phyloP scores from a whole-genome alignment of 257 asterid genomes.

The Orobanche coerulescens region DNA sequence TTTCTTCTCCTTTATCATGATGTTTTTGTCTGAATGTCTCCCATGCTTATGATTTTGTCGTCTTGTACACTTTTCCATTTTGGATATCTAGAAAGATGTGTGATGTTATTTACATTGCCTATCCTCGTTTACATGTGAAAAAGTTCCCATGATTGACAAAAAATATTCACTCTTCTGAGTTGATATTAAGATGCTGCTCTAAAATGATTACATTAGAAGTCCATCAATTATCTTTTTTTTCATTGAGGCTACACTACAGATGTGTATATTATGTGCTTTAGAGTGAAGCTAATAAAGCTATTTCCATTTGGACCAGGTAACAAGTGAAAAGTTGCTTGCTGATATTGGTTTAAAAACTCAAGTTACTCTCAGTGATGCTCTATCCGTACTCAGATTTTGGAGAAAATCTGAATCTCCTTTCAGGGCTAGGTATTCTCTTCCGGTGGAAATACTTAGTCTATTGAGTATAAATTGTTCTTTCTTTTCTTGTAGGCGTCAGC shows the following conservation, averaged over 20 bases:
- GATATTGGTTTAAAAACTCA: slow-evolving; percentile 56
- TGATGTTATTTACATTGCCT: neutral
- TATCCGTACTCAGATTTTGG: slow-evolving; percentile 55
- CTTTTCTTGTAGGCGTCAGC: neutral
- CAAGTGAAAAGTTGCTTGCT: slow-evolving; percentile 52
- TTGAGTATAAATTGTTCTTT: neutral
- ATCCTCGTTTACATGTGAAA: slow-evolving; percentile 3
- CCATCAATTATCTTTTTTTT: neutral
- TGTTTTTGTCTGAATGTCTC: neutral
- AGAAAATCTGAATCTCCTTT: slow-evolving; percentile 40
- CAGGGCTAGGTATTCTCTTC: slow-evolving; percentile 51
- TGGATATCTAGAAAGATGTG: too few species aligned
- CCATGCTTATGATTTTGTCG: neutral
- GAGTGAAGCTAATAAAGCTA: slow-evolving; percentile 20
- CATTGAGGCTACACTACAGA: slow-evolving; percentile 7
- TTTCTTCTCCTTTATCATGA: neutral
- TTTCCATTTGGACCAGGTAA: slow-evolving; percentile 47
- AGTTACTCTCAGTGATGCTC: slow-evolving; percentile 53
- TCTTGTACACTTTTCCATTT: too few species aligned
- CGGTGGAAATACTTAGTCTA: neutral
- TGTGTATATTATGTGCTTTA: slow-evolving; percentile 13
- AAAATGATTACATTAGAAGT: neutral
- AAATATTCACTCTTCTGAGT: slow-evolving; percentile 1
- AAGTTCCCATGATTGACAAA: neutral
- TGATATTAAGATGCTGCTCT: slow-evolving; percentile 1